Percentiles rank a stretch among this genome's conserved stretches.
Conservation (phyloP, 306 rosid species). For the Cucumis sativus region Cucumber_9930_V3 NC_026658.2:25851001-25851500, state of each 20-base stretch:
- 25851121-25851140: background rate
- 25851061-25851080: conserved; percentile 13
- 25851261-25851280: background rate
- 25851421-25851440: background rate
- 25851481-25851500: background rate
- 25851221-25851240: background rate
- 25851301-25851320: background rate
- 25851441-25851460: background rate
- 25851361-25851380: background rate
- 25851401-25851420: background rate
- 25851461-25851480: background rate
- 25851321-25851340: background rate
- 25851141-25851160: background rate
- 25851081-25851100: conserved; percentile 28
- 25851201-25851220: background rate
- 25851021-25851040: background rate
- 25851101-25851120: conserved; percentile 21
- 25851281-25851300: background rate
- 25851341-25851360: background rate
- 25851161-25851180: background rate
- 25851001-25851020: conserved; percentile 2
- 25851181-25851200: background rate
- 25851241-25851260: background rate
- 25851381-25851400: background rate
- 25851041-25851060: background rate